Percentiles rank a stretch among this genome's conserved stretches.
Conservation (phyloP, 192 early-diverging fungal species). For the Oehlia diaphana region DNA sequence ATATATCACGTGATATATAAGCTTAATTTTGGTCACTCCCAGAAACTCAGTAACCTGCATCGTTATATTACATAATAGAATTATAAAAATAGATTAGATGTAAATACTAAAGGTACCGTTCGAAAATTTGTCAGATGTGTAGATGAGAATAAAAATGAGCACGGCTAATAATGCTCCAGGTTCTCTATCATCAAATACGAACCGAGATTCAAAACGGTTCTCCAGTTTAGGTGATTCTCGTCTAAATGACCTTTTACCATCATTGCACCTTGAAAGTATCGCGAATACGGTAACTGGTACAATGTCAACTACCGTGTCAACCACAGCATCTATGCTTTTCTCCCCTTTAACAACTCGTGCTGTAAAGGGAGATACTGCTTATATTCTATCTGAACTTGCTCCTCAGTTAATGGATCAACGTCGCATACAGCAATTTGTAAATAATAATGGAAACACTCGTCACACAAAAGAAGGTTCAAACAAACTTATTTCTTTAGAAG, state of each 20-base stretch:
- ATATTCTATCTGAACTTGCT: conserved; percentile 39
- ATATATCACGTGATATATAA: no score
- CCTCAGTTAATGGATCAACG: conserved; percentile 48
- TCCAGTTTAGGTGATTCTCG: not conserved
- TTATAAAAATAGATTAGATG: conserved; percentile 1
- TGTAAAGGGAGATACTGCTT: conserved; percentile 54
- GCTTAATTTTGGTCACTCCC: no score
- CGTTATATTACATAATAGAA: not conserved
- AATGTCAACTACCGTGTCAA: conserved; percentile 14
- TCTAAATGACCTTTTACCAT: conserved; percentile 13
- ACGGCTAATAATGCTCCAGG: not conserved
- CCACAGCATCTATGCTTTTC: conserved; percentile 47
- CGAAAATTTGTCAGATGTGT: not conserved
- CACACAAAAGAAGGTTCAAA: conserved; percentile 28
- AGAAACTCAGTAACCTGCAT: no score
- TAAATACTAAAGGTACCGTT: not conserved
- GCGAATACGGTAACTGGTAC: conserved; percentile 12
- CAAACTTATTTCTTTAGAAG: conserved; percentile 25
- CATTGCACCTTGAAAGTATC: conserved; percentile 12
- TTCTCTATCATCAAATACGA: not conserved
- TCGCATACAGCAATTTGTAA: conserved; percentile 47
- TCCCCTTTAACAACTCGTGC: conserved; percentile 53
- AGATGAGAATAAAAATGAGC: not conserved
- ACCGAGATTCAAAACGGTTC: not conserved
- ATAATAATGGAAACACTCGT: conserved; percentile 31